Conservation (phyloP, 257 asterid genomes). For the Nyctanthes arbortristis region DNA sequence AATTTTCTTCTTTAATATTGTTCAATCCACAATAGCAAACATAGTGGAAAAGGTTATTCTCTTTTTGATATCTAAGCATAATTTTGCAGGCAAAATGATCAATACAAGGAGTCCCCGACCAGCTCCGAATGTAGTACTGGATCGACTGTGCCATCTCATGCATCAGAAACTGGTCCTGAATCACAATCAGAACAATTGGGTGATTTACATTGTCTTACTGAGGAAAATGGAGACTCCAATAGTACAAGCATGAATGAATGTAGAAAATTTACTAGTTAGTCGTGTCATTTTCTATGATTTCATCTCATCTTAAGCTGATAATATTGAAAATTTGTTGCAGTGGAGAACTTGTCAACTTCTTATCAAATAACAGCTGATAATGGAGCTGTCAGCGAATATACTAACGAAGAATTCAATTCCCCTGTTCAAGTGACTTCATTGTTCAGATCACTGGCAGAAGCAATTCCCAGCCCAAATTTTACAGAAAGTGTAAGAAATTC, state of each 20-base stretch:
- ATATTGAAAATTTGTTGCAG: constrained; percentile 24
- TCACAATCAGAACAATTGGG: constrained; percentile 39
- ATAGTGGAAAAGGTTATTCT: constrained; percentile 12
- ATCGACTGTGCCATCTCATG: constrained; percentile 53
- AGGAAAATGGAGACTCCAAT: constrained; percentile 39
- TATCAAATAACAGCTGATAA: constrained; percentile 32
- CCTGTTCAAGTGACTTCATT: constrained; percentile 87
- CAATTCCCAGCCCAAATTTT: constrained; percentile 92
- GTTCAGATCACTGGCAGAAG: constrained; percentile 89
- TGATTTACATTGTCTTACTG: constrained; percentile 41
- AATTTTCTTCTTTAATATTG: not conserved
- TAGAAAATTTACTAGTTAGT: constrained; percentile 20
- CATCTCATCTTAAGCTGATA: constrained; percentile 25
- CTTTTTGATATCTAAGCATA: constrained; percentile 32
- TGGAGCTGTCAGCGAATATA: constrained; percentile 45
- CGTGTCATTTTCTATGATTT: not conserved
- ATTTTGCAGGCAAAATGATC: constrained; percentile 26
- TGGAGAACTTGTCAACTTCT: constrained; percentile 37
- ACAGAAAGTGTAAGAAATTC: constrained; percentile 88
- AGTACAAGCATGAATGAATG: constrained; percentile 46
- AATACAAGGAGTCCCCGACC: constrained; percentile 60
- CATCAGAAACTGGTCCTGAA: constrained; percentile 37
- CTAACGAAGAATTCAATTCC: constrained; percentile 63
- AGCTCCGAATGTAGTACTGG: constrained; percentile 88
- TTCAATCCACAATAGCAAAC: not conserved